Evolutionary conservation across 257 asterid species (phyloP), one percentile per base, ranked within the genome.

Genomic region (Solanum ahanhuiri): DNA sequence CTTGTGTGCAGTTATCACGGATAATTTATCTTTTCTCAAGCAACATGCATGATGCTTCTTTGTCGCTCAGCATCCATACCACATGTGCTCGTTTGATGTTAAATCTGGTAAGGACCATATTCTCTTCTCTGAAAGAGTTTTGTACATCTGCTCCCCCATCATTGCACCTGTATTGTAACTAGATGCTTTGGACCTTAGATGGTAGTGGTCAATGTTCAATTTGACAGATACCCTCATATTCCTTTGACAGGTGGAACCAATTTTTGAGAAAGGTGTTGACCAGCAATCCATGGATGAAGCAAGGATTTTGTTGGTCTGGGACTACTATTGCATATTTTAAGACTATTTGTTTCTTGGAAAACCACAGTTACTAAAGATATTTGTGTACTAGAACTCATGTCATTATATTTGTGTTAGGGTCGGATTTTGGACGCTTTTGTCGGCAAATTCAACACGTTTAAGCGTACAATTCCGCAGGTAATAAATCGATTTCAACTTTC

Each of bases 41-140:
- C 93, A 97, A 97, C 95, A 95, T 97, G 99, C 99, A 97, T 83
- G 99, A 95, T 87, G 97, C 98, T 57, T 93, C 99, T 54, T 90
- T 97, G 95, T 93, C 98, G 23, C 95, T 97, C 92, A 94, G 98
- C 92, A 97, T 97, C 89, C 99, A 97, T 91, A 97, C 99, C 35
- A 97, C 99, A 11, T 97, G 99, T 92, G 98, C 99, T 82, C 99
- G 99, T 87, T 90, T 97, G 91, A 97, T 97, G 99, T 85, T 97
- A 93, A 97, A 97, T 92, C 95, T 97, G 98, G 99, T 97, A 94
- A 85, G 39, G 87, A 86, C 88, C 82, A 84, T 33, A 67, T 37
- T 87, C 54, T 76, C 57, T 76, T 28, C 60, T 22, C 11, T 15
- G 57, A 72, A 58, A 43, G 45, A 6, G 9, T 57, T 28, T 5